A percentile compares a stretch with the other conserved stretches of the same genome.
Conservation (phyloP, 1,139 yeast genomes). For the Nakaseomyces uthaithaninus region DNA sequence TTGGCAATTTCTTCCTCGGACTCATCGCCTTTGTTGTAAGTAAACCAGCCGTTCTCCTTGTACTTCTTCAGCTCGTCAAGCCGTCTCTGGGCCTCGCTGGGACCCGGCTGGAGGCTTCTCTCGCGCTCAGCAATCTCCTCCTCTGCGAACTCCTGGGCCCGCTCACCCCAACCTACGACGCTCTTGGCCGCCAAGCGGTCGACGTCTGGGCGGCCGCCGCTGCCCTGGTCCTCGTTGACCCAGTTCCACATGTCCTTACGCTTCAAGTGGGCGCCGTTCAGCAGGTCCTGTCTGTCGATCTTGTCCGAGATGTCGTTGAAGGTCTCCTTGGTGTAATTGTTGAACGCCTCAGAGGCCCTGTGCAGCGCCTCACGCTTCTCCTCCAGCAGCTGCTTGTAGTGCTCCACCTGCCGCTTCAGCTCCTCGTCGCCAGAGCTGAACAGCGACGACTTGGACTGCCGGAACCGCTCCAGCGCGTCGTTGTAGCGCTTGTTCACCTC, state of each 20-base stretch:
- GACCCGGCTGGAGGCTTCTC: constrained; percentile 19
- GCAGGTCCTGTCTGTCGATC: constrained; percentile 20
- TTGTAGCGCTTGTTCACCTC: constrained; percentile 23
- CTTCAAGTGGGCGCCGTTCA: constrained; percentile 12
- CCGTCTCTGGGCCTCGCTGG: constrained; percentile 23
- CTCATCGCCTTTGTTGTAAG: constrained; percentile 16
- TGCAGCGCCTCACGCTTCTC: constrained; percentile 20
- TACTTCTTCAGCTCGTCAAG: constrained; percentile 22
- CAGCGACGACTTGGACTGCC: constrained; percentile 15
- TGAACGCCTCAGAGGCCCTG: constrained; percentile 21
- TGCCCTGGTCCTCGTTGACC: constrained; percentile 17
- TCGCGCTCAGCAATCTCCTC: constrained; percentile 35
- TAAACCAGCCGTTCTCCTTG: constrained; percentile 26
- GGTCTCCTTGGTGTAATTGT: constrained; percentile 19
- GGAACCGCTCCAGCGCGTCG: constrained; percentile 15
- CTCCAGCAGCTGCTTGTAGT: constrained; percentile 20
- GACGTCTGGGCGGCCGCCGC: not conserved
- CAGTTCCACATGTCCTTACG: constrained; percentile 10
- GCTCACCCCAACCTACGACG: constrained; percentile 39
- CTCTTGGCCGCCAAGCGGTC: constrained; percentile 28
- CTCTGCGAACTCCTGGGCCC: constrained; percentile 36
- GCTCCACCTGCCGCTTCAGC: constrained; percentile 20
- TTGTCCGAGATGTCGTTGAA: constrained; percentile 26
- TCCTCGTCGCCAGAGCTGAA: constrained; percentile 17
- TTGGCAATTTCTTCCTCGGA: constrained; percentile 29